Base-by-base conservation (phyloP, 257 asterid species). In the Solanum clarkiae region DNA sequence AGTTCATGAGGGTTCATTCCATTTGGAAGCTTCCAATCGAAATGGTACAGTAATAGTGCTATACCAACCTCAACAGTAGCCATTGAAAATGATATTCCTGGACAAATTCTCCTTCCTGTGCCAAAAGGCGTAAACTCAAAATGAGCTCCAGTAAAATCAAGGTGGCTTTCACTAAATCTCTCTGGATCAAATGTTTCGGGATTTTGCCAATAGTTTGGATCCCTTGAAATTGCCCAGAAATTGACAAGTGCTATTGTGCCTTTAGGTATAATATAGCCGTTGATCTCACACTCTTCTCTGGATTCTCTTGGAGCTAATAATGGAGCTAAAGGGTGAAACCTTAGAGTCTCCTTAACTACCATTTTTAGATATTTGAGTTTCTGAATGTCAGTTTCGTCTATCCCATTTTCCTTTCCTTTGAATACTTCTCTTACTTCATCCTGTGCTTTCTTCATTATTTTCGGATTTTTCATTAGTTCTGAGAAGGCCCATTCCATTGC, bases 111-210 rank as follows among this genome's bases (percentile, higher is more conserved):
- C 36, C 82, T 80, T 11, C 92, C 91, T 1, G 89, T 86, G 18
- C 92, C 91, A 32, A 90, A 88, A 7, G 91, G 92, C 2, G 86
- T 81, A 63, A 29, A 86, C 36, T 90, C 87, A 4, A 87, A 89
- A 26, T 89, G 53, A 56, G 74, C 85, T n/a, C 90, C 91, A 6
- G 11, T 60, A 74, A 63, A 88, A 80, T 88, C 87, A 14, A 74
- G 74, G 51, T 83, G 26, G 14, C 20, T 86, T 20, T 45, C 26
- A 10, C 51, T 81, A 32, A 88, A 88, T 16, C 89, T 32, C 75
- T 68, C 75, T 1, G 49, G 47, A 68, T 68, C 75, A 68, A 68
- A 68, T 47, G 12, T 75, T 16, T 84, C 87, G 9, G 89, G 85
- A 3, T 88, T 51, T 20, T 68, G 18, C 91, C 91, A 88, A 44